A percentile compares a stretch with the other conserved stretches of the same genome.
phyloP scores from a whole-genome alignment of 495 filamentous ascomycete genomes.

The Penicillium fimorum region DNA sequence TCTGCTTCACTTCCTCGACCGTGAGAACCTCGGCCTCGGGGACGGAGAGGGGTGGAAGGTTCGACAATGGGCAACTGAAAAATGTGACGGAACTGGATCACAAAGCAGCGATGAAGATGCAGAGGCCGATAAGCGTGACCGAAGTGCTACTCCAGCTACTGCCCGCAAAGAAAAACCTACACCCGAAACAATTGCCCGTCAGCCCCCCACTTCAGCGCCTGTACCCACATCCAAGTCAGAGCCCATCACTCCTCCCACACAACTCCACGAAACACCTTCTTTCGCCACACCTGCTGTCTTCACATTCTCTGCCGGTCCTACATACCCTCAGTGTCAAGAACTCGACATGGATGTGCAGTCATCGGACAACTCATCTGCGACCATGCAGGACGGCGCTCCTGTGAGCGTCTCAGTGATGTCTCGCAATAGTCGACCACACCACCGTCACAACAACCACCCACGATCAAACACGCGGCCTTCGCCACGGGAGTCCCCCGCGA shows the following conservation, averaged over 20 bases:
- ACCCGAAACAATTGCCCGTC: slow-evolving; percentile 31
- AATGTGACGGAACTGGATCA: slow-evolving; percentile 64
- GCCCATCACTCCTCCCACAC: slow-evolving; percentile 21
- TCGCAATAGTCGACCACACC: slow-evolving; percentile 49
- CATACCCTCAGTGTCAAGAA: slow-evolving; percentile 57
- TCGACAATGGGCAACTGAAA: slow-evolving; percentile 80
- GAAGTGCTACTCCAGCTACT: slow-evolving; percentile 59
- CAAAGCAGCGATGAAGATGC: slow-evolving; percentile 68
- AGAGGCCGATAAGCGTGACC: slow-evolving; percentile 52
- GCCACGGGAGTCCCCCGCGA: slow-evolving; percentile 41
- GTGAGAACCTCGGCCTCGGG: slow-evolving; percentile 68
- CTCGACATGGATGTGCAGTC: slow-evolving; percentile 65
- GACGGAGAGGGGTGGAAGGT: slow-evolving; percentile 82
- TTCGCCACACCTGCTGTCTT: slow-evolving; percentile 50
- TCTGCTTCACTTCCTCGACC: slow-evolving; percentile 77
- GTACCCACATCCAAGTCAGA: slow-evolving; percentile 32
- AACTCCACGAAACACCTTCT: slow-evolving; percentile 27
- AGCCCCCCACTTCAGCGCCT: slow-evolving; percentile 37
- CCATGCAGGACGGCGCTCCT: slow-evolving; percentile 38
- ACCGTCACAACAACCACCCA: slow-evolving; percentile 47
- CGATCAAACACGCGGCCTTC: slow-evolving; percentile 44
- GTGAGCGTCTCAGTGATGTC: slow-evolving; percentile 53
- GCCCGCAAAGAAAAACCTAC: slow-evolving; percentile 51
- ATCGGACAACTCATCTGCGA: slow-evolving; percentile 36
- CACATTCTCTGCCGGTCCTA: slow-evolving; percentile 64